A percentile compares a stretch with the other conserved stretches of the same genome.
phyloP scores from a whole-genome alignment of 2,329 filamentous ascomycete species.

The Lecanicillium sp. region DNA sequence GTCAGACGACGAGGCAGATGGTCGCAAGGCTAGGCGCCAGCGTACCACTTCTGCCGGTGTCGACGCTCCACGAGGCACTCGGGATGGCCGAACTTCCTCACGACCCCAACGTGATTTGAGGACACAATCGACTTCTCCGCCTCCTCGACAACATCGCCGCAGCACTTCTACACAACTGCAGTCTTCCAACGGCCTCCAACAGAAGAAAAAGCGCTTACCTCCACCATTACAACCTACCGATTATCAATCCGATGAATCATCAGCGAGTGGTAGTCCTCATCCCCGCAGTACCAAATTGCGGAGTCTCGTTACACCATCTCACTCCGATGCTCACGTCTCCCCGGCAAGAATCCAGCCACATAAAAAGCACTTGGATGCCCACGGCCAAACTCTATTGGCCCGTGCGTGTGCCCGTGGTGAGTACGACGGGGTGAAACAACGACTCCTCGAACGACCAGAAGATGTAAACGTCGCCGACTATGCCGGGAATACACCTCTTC shows the following conservation, averaged over 20 bases:
- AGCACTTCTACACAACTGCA: conserved; percentile 57
- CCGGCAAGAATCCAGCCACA: conserved; percentile 61
- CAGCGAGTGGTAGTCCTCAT: conserved; percentile 50
- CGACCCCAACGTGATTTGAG: conserved; percentile 23
- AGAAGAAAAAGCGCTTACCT: conserved; percentile 54
- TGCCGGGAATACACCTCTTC: conserved; percentile 90
- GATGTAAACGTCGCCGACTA: conserved; percentile 88
- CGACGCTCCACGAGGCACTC: conserved; percentile 23
- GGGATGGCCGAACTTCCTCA: conserved; percentile 25
- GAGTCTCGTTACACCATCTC: conserved; percentile 45
- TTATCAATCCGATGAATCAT: conserved; percentile 61
- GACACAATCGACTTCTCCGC: conserved; percentile 51
- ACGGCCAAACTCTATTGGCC: conserved; percentile 85
- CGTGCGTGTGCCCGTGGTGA: conserved; percentile 82
- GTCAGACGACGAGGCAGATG: conserved; percentile 49
- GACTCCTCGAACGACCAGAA: conserved; percentile 70
- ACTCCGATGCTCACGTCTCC: conserved; percentile 53
- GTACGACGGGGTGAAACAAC: conserved; percentile 66
- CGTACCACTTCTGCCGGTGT: conserved; percentile 38
- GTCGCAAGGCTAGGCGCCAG: conserved; percentile 45
- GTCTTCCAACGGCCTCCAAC: conserved; percentile 43
- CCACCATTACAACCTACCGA: conserved; percentile 54
- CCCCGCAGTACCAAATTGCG: conserved; percentile 50
- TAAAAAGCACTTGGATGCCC: conserved; percentile 85
- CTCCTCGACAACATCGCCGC: conserved; percentile 50